Evolutionary conservation across 306 rosid genomes (phyloP).

Genomic region (Quercus engelmannii): DNA sequence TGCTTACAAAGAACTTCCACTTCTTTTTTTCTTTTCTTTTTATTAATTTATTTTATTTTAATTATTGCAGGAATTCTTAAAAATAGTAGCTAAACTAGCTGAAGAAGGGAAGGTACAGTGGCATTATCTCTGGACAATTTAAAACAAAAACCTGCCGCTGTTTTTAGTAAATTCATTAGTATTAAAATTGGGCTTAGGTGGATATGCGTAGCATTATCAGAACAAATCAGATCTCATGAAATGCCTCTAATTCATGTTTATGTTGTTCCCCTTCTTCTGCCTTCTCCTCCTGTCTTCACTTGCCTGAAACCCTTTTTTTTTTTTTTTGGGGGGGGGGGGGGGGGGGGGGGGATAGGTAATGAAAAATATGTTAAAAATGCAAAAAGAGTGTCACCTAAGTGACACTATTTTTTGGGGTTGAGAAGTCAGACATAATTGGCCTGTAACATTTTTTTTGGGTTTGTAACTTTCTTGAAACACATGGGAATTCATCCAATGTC

Average conservation of each 20-base stretch:
- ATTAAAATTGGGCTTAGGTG: background rate
- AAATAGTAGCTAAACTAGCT: constrained; percentile 78
- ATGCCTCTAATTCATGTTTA: background rate
- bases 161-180: constrained; percentile 19
- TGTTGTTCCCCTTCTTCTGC: background rate
- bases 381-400: too few species aligned
- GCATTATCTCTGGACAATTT: constrained; percentile 4
- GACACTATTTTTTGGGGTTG: too few species aligned
- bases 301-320: too few species aligned
- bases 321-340: too few species aligned
- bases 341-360: too few species aligned
- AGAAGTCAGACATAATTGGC: background rate
- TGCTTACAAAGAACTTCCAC: background rate
- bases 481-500: too few species aligned
- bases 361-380: too few species aligned
- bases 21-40: background rate
- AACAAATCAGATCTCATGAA: constrained; percentile 7
- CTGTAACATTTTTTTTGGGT: too few species aligned
- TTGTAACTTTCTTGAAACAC: background rate
- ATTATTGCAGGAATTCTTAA: constrained; percentile 69
- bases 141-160: constrained; percentile 13
- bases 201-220: background rate
- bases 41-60: background rate
- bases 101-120: constrained; percentile 94
- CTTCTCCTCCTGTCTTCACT: background rate